Percentiles rank a stretch among this genome's conserved stretches.
phyloP scores from a whole-genome alignment of 495 filamentous ascomycete species.

The Cenococcum geophilum region DNA sequence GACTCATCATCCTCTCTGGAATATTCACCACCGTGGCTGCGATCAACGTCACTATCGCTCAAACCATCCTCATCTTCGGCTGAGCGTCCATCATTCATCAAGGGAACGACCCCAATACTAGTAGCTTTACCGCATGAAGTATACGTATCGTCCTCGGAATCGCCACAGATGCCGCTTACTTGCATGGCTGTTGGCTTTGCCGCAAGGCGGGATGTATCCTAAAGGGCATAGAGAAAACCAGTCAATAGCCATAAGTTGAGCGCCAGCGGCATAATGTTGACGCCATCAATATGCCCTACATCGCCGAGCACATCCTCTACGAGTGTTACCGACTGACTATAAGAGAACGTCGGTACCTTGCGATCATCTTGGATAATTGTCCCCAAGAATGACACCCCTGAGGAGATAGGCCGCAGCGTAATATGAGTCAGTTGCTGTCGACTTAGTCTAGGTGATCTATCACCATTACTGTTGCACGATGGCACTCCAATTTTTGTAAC shows the following conservation, averaged over 20 bases:
- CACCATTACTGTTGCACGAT: background rate
- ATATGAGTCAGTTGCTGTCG: background rate
- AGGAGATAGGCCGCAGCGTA: background rate
- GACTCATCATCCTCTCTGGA: too few species aligned
- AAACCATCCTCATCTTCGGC: background rate
- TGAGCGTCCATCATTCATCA: background rate
- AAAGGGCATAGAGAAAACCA: background rate
- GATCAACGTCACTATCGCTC: conserved; percentile 5
- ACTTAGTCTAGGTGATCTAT: background rate
- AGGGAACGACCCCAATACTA: background rate
- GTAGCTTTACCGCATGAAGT: background rate
- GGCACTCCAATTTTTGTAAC: background rate
- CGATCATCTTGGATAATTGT: background rate
- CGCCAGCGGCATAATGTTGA: background rate
- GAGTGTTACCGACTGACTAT: background rate
- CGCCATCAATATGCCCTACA: background rate
- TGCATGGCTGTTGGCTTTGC: background rate
- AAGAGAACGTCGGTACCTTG: background rate
- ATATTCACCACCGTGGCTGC: too few species aligned
- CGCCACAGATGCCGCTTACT: background rate
- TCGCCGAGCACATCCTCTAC: background rate
- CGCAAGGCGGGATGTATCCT: background rate
- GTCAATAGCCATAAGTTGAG: background rate
- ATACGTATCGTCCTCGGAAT: background rate
- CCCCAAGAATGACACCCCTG: background rate